These are phyloP conservation scores for Penicillium sp. DNA, from an alignment of 2,329 filamentous ascomycete species.

Conservation along the genomic window DNA sequence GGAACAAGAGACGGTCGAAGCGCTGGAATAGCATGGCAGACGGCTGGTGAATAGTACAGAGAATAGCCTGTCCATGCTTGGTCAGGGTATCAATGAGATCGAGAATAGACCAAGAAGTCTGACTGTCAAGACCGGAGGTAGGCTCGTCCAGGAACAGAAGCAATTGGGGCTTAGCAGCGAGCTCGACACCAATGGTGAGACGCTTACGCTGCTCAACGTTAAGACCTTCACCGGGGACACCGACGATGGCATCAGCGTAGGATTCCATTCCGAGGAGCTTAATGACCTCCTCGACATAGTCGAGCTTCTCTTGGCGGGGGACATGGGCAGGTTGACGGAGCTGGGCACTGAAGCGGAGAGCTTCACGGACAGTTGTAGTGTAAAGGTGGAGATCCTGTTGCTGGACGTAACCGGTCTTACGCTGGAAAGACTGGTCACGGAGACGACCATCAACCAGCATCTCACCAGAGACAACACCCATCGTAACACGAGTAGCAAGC, in stretches of 20 bases:
- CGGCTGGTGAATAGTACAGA: constrained; percentile 98
- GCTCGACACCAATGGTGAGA: constrained; percentile 92
- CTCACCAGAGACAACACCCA: constrained; percentile 85
- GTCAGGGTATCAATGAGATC: constrained; percentile 87
- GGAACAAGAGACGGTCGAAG: constrained; percentile 69
- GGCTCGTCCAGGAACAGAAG: constrained; percentile 94
- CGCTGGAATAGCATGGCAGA: constrained; percentile 93
- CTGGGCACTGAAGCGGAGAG: constrained; percentile 81
- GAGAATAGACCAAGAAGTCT: constrained; percentile 91
- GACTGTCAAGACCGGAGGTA: constrained; percentile 89
- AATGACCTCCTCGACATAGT: constrained; percentile 89
- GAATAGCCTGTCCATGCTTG: constrained; percentile 85
- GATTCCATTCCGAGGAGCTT: constrained; percentile 87
- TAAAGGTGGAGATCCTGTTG: constrained; percentile 89
- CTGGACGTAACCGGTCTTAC: constrained; percentile 89
- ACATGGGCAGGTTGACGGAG: constrained; percentile 80
- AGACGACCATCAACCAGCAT: constrained; percentile 80
- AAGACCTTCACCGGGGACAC: constrained; percentile 80
- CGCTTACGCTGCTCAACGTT: constrained; percentile 71
- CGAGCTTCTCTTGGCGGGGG: constrained; percentile 76
- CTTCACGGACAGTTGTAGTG: constrained; percentile 86
- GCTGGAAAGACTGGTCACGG: constrained; percentile 82
- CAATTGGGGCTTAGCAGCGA: constrained; percentile 87
- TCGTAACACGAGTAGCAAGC: constrained; percentile 81
- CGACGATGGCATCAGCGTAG: constrained; percentile 88